These are phyloP conservation scores for Graphiopsis chlorocephala DNA, from an alignment of 2,329 filamentous ascomycete species.

Conservation along the genomic window DNA sequence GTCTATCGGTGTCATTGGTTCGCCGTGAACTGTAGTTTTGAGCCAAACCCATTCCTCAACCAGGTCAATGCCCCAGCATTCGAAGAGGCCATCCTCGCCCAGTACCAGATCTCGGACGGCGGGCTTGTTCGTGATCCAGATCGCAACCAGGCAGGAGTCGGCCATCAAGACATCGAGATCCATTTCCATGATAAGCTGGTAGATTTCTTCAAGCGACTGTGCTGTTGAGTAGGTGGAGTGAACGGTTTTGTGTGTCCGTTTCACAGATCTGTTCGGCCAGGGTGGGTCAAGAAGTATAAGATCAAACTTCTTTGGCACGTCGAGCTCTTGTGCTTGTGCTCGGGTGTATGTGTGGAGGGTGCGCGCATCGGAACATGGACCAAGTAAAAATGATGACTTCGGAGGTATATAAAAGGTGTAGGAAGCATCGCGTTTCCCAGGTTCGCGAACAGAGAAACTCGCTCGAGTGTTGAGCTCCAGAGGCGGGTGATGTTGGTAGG, in stretches of 20 bases:
- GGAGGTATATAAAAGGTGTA: conserved; percentile 45
- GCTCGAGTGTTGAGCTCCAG: neutral
- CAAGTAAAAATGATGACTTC: conserved; percentile 49
- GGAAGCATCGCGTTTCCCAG: neutral
- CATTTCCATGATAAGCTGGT: conserved; percentile 41
- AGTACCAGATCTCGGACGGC: conserved; percentile 55
- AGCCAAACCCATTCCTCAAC: conserved; percentile 76
- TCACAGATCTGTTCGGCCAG: conserved; percentile 76
- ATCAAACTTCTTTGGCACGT: conserved; percentile 56
- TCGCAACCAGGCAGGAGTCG: conserved; percentile 58
- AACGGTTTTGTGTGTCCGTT: conserved; percentile 50
- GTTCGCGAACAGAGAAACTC: neutral
- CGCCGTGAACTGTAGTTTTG: conserved; percentile 65
- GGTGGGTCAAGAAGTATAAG: conserved; percentile 73
- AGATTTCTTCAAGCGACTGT: conserved; percentile 38
- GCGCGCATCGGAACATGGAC: conserved; percentile 40
- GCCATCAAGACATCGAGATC: conserved; percentile 54
- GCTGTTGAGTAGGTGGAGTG: conserved; percentile 42
- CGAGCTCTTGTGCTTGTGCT: conserved; percentile 35
- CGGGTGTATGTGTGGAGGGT: conserved; percentile 39
- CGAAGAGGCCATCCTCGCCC: conserved; percentile 58
- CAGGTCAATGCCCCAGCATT: conserved; percentile 63
- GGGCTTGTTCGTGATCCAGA: conserved; percentile 77
- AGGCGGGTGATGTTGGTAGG: neutral
- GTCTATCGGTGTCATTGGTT: conserved; percentile 61